These are phyloP conservation scores for Sodiomyces alkalinus DNA, from an alignment of 2,329 filamentous ascomycete species.

Conservation along the genomic window DNA sequence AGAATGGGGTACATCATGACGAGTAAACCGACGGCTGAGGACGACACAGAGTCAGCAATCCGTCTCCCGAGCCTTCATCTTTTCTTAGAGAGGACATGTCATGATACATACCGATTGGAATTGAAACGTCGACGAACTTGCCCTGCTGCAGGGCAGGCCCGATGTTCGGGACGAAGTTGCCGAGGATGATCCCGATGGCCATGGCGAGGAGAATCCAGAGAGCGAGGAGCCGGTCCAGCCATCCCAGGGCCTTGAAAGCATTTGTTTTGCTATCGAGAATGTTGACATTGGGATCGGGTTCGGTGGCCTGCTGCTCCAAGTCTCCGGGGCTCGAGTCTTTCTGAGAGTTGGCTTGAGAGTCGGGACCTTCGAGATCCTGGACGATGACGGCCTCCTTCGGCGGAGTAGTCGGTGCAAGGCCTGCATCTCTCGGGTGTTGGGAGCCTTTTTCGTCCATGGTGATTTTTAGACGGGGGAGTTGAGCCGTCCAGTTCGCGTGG, in stretches of 20 bases:
- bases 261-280: constrained; percentile 12
- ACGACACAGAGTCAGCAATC: too few relatives aligned
- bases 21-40: constrained; percentile 50
- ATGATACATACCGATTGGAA: constrained; percentile 36
- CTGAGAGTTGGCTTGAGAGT: too few relatives aligned
- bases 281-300: neutral
- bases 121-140: constrained; percentile 45
- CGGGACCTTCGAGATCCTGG: neutral
- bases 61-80: neutral
- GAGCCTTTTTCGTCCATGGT: neutral
- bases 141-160: constrained; percentile 46
- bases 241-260: constrained; percentile 31
- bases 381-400: neutral
- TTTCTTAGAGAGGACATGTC: neutral
- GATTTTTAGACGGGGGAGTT: neutral
- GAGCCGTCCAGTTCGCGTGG: neutral
- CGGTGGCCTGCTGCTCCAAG: neutral
- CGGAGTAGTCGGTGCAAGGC: neutral
- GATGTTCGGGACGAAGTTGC: constrained; percentile 48
- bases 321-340: neutral
- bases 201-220: constrained; percentile 62
- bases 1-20: constrained; percentile 81
- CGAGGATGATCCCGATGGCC: constrained; percentile 52
- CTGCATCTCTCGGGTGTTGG: neutral
- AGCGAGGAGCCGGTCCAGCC: constrained; percentile 41